Evolutionary conservation across 2,329 filamentous ascomycete genomes (phyloP).

Genomic region (Cordyceps pruinosa): DNA sequence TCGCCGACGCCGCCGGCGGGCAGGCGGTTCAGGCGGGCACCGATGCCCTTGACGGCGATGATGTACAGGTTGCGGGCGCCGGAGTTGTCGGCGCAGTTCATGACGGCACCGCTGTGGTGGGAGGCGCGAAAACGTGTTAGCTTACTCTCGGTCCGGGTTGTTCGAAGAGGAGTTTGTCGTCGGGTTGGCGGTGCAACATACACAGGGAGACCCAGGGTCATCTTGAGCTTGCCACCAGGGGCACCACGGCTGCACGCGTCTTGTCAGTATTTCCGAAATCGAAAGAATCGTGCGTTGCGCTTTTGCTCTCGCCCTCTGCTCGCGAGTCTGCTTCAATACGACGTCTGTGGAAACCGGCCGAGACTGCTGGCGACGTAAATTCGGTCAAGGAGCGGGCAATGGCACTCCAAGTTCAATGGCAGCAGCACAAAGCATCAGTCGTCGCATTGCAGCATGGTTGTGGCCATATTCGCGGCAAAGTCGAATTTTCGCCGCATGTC

Average conservation of each 20-base stretch:
- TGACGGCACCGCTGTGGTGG: constrained; percentile 79
- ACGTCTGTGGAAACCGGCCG: neutral
- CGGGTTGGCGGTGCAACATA: constrained; percentile 53
- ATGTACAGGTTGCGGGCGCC: constrained; percentile 99
- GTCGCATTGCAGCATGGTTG: neutral
- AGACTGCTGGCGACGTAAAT: neutral
- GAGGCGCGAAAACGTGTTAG: constrained; percentile 12
- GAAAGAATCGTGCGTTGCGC: neutral
- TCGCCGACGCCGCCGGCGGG: constrained; percentile 96
- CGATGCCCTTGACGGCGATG: constrained; percentile 98
- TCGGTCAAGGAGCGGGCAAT: no score
- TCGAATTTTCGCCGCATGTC: neutral
- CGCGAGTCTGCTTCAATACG: neutral
- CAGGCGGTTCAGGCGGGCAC: constrained; percentile 94
- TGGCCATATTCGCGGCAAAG: neutral
- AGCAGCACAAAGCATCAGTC: neutral
- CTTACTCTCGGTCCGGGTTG: constrained; percentile 8
- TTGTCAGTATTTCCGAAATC: constrained; percentile 26
- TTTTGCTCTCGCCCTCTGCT: constrained; percentile 7
- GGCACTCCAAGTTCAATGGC: neutral
- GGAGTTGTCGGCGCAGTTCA: constrained; percentile 99
- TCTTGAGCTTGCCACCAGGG: constrained; percentile 99
- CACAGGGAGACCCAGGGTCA: constrained; percentile 99
- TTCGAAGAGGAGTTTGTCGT: neutral
- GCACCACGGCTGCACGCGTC: constrained; percentile 62